These are phyloP conservation scores for Coniferiporia sulphurascens DNA, from an alignment of 1,284 basidiomycete species.

Conservation along the genomic window DNA sequence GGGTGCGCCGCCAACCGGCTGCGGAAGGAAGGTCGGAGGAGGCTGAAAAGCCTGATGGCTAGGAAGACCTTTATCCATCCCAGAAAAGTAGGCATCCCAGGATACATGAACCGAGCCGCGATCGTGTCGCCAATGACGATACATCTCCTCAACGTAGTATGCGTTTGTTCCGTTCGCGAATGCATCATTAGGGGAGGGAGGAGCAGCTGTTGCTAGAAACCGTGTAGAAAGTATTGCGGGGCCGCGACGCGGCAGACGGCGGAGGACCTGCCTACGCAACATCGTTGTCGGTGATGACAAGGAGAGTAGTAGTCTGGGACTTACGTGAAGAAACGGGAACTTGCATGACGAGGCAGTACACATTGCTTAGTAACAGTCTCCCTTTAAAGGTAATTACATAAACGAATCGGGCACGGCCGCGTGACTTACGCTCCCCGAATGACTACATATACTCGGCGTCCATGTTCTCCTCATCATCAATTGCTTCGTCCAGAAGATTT, in stretches of 20 bases:
- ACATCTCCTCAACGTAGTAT: conserved; percentile 97
- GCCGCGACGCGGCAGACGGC: conserved; percentile 12
- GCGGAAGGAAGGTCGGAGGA: conserved; percentile 68
- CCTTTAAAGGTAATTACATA: too few relatives aligned
- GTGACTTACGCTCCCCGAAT: too few relatives aligned
- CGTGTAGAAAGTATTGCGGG: conserved; percentile 19
- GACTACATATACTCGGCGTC: too few relatives aligned
- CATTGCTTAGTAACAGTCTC: too few relatives aligned
- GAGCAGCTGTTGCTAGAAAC: conserved; percentile 45
- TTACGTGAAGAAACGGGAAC: too few relatives aligned
- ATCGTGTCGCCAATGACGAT: conserved; percentile 86
- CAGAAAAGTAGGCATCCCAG: conserved; percentile 95
- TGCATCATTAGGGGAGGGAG: conserved; percentile 67
- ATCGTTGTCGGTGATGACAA: not conserved
- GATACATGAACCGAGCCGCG: conserved; percentile 90
- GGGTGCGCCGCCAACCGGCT: conserved; percentile 79
- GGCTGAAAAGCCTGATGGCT: conserved; percentile 83
- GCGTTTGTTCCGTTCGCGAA: conserved; percentile 92
- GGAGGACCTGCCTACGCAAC: conserved; percentile 20
- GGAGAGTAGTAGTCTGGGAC: not conserved
- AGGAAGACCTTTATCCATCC: conserved; percentile 85
- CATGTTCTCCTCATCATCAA: too few relatives aligned
- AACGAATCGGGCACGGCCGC: too few relatives aligned
- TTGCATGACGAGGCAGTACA: not conserved
- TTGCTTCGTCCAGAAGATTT: too few relatives aligned